Percentiles rank a stretch among this genome's conserved stretches.
phyloP scores from a whole-genome alignment of 495 filamentous ascomycete genomes.

The Aspergillus asperescens region DNA sequence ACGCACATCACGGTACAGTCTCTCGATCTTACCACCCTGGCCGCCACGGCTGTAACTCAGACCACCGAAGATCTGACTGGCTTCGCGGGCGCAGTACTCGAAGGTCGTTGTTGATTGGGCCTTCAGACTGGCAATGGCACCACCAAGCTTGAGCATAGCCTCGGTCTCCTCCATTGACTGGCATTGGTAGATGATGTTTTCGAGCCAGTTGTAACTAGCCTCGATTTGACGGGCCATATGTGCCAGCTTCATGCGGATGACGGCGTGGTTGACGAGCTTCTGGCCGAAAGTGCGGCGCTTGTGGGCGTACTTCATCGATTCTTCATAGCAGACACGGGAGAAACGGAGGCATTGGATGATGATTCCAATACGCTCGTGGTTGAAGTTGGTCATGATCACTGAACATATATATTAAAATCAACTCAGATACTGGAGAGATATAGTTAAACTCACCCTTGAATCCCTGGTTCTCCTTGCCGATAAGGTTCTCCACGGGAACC shows the following conservation, averaged over 20 bases:
- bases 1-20: constrained; percentile 92
- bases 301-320: constrained; percentile 91
- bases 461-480: constrained; percentile 97
- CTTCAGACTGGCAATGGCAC: constrained; percentile 90
- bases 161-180: constrained; percentile 87
- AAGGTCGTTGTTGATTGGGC: constrained; percentile 89
- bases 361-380: constrained; percentile 97
- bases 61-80: constrained; percentile 95
- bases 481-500: constrained; percentile 94
- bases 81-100: constrained; percentile 95
- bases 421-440: neutral
- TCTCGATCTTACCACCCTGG: constrained; percentile 93
- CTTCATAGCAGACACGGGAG: constrained; percentile 94
- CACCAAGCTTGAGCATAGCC: constrained; percentile 92
- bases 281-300: constrained; percentile 96
- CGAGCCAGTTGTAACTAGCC: constrained; percentile 93
- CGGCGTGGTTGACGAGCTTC: constrained; percentile 90
- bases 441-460: constrained; percentile 60
- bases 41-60: constrained; percentile 89
- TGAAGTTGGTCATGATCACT: constrained; percentile 99
- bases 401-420: constrained; percentile 12
- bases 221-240: constrained; percentile 98
- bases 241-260: constrained; percentile 95
- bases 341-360: constrained; percentile 97
- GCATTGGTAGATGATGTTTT: constrained; percentile 92